Conservation (phyloP, 73 alveolate genomes). For the Symbiodinium natans region DNA sequence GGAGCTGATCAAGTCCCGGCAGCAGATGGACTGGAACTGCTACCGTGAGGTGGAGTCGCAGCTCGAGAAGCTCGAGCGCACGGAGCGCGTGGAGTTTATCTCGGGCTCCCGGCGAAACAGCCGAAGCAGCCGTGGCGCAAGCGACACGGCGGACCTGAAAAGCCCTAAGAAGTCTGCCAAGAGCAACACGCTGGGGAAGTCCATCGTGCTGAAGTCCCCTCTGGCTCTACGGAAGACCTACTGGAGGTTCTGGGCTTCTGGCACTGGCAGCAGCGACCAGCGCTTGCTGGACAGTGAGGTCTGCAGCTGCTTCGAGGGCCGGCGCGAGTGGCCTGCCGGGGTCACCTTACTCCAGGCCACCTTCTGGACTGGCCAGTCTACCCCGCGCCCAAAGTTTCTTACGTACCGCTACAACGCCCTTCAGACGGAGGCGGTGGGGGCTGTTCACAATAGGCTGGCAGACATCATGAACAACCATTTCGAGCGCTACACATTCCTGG, state of each 20-base stretch:
- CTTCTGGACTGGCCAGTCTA: not conserved
- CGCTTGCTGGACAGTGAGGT: slow-evolving; percentile 48
- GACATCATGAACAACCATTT: slow-evolving; percentile 90
- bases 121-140: not conserved
- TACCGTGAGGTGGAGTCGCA: slow-evolving; percentile 5
- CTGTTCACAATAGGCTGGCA: slow-evolving; percentile 41
- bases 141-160: not conserved
- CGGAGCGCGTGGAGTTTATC: not conserved
- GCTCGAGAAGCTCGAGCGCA: not conserved
- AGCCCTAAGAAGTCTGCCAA: not conserved
- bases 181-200: not conserved
- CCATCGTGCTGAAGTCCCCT: slow-evolving; percentile 1
- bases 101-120: not conserved
- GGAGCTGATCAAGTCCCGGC: not conserved
- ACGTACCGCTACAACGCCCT: slow-evolving; percentile 50
- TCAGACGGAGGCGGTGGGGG: slow-evolving; percentile 45
- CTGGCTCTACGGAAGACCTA: slow-evolving; percentile 38
- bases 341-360: not conserved
- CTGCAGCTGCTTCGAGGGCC: slow-evolving; percentile 17
- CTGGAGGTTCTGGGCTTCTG: slow-evolving; percentile 56
- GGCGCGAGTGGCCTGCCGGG: not conserved
- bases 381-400: slow-evolving; percentile 4
- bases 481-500: slow-evolving; percentile 81
- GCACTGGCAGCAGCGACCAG: not conserved
- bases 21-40: slow-evolving; percentile 13